These are phyloP conservation scores for Aspergillus cristatus DNA, from an alignment of 495 filamentous ascomycete genomes.

Conservation along the genomic window DNA sequence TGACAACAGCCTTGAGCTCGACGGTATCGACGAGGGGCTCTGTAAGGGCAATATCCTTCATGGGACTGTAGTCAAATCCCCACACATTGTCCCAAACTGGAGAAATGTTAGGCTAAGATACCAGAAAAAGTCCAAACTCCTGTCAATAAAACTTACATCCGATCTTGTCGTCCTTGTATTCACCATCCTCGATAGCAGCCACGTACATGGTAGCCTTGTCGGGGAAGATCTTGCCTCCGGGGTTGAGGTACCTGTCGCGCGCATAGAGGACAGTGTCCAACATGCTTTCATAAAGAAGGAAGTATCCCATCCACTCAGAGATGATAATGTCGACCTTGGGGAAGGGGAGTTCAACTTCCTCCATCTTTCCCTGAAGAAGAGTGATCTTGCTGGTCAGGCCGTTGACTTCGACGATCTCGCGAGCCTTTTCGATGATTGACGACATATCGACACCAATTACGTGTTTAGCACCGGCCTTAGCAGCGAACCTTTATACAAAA, in stretches of 20 bases:
- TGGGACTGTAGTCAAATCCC: conserved; percentile 90
- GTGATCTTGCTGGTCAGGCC: conserved; percentile 78
- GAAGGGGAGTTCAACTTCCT: conserved; percentile 85
- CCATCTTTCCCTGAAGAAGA: conserved; percentile 89
- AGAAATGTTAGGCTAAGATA: conserved; percentile 7
- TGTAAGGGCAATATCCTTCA: conserved; percentile 73
- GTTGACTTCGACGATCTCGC: conserved; percentile 81
- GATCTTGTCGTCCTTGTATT: conserved; percentile 86
- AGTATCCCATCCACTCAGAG: conserved; percentile 99
- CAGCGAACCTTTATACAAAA: conserved; percentile 69
- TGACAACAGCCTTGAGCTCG: conserved; percentile 68
- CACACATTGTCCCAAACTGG: conserved; percentile 97
- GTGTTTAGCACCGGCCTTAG: conserved; percentile 82
- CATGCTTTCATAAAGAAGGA: conserved; percentile 97
- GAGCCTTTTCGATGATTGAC: conserved; percentile 91
- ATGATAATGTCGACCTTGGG: conserved; percentile 95
- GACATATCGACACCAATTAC: conserved; percentile 97
- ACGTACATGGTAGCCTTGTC: conserved; percentile 86
- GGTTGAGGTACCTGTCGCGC: conserved; percentile 78
- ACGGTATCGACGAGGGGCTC: conserved; percentile 79
- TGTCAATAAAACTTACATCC: conserved; percentile 46
- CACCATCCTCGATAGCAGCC: conserved; percentile 77
- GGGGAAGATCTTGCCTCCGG: conserved; percentile 82
- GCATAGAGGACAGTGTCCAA: conserved; percentile 92
- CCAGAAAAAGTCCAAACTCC: background rate